These are phyloP conservation scores for Lyophyllum shimeji DNA, from an alignment of 768 basidiomycete genomes.

Conservation along the genomic window DNA sequence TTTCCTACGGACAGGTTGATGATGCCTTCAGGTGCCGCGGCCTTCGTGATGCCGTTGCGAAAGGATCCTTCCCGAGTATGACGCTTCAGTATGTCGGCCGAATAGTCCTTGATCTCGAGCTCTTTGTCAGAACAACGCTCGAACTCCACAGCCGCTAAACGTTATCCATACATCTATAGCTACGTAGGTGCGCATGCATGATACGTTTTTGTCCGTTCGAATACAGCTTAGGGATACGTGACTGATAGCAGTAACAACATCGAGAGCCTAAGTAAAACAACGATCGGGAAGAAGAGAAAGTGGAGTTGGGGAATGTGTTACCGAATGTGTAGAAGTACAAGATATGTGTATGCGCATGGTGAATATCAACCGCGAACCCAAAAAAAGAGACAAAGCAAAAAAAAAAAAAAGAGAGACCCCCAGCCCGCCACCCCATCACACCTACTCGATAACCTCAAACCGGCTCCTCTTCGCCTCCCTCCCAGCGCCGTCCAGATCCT, in stretches of 20 bases:
- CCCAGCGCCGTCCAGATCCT: conserved; percentile 35
- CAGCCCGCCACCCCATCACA: background rate
- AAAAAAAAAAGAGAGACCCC: background rate
- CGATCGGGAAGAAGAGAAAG: background rate
- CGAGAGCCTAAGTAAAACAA: background rate
- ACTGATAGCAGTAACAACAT: background rate
- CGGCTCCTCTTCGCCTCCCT: conserved; percentile 56
- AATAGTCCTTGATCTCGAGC: too few relatives aligned
- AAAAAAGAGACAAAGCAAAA: background rate
- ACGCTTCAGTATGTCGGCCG: too few relatives aligned
- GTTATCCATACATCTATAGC: background rate
- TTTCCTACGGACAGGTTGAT: too few relatives aligned
- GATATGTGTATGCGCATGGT: background rate
- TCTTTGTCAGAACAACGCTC: too few relatives aligned
- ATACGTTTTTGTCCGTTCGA: background rate
- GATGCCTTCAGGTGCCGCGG: too few relatives aligned
- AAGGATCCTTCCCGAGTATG: too few relatives aligned
- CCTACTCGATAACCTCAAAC: conserved; percentile 58
- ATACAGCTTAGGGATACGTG: background rate
- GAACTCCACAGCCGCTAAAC: too few relatives aligned
- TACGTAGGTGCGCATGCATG: background rate
- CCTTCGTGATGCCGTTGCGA: too few relatives aligned
- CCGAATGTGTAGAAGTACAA: background rate
- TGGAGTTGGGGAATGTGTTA: background rate
- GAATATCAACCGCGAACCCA: too few relatives aligned